Evolutionary conservation across 148 eudicot species (phyloP), one percentile per base, ranked within the genome.

Genomic region (Arbutus unedo): DNA sequence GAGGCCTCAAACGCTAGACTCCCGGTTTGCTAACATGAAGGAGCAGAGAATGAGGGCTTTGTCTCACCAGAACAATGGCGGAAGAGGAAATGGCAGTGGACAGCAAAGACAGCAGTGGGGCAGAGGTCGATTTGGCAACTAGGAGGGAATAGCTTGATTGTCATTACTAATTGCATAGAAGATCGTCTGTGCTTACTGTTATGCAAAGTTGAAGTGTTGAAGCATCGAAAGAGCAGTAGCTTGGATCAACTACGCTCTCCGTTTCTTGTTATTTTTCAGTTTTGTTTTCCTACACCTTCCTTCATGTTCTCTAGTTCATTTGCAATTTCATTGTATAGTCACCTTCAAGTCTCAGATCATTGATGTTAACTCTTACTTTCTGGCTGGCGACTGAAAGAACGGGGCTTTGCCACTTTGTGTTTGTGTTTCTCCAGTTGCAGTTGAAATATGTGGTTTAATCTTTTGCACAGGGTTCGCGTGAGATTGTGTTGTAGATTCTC

Each of bases 1-100:
- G 84, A 90, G 84, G 85, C 93, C 97, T 76, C 94, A 92, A 83
- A 94, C 99, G 1, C 84, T 97, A 66, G 99, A 97, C 82, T 94
- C 95, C 23, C 82, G 91, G 83, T 97, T 97, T 86, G 97, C 98
- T 25, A 90, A 89, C 85, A 94, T 97, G 99, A 91, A 93, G 89
- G 97, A 96, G 82, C 93, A 97, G 86, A 92, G 99, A 82, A 90
- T 91, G 93, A 90, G 87, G 87, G 83, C 85, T 45, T 64, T 76
- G 45, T 87, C 91, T 50, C 89, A 74, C 59, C 91, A 89, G 77
- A 90, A 84, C 84, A 89, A 88, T 76, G 89, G 81, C 0, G 59
- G 79, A 13, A 83, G 88, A 77, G 79, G 85, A 80, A 83, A 88
- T 74, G 88, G 89, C 51, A 91, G 77, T 53, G 85, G 82, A 64